A percentile compares a stretch with the other conserved stretches of the same genome.
Conservation (phyloP, 164 flowering plant species). For the Liquidambar formosana region DNA sequence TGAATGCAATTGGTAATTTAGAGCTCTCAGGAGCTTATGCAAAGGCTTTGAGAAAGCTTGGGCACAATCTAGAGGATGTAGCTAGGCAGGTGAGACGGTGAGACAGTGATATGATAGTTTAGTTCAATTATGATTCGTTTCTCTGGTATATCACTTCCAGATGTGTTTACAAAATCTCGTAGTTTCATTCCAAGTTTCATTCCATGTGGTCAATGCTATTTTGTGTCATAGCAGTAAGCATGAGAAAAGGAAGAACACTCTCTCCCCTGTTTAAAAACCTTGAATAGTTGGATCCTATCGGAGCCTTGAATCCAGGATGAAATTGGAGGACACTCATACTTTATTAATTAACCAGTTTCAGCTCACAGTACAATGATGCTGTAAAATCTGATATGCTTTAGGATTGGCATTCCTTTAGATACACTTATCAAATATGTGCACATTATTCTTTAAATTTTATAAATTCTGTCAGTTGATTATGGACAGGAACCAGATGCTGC, state of each 20-base stretch:
- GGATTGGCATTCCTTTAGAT: no score
- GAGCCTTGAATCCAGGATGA: no score
- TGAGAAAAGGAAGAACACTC: no score
- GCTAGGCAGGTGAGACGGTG: conserved; percentile 80
- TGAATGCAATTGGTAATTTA: conserved; percentile 90
- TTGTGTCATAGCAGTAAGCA: no score
- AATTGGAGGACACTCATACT: no score
- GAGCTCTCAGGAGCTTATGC: conserved; percentile 91
- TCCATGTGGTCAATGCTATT: no score
- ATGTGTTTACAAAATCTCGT: neutral
- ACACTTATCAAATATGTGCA: no score
- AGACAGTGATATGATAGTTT: neutral
- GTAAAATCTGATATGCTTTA: no score
- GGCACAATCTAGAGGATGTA: conserved; percentile 70
- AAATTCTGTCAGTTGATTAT: neutral
- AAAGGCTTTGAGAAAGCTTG: conserved; percentile 81
- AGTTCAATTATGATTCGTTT: neutral
- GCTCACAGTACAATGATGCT: no score
- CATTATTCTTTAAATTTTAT: neutral
- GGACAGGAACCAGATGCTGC: conserved; percentile 95
- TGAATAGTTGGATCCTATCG: no score
- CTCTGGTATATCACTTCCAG: neutral
- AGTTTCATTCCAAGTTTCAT: neutral
- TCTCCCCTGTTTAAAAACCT: no score
- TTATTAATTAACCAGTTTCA: no score